Evolutionary conservation across 352 stramenopile species (phyloP).

Genomic region (Thraustochytrium sp.): DNA sequence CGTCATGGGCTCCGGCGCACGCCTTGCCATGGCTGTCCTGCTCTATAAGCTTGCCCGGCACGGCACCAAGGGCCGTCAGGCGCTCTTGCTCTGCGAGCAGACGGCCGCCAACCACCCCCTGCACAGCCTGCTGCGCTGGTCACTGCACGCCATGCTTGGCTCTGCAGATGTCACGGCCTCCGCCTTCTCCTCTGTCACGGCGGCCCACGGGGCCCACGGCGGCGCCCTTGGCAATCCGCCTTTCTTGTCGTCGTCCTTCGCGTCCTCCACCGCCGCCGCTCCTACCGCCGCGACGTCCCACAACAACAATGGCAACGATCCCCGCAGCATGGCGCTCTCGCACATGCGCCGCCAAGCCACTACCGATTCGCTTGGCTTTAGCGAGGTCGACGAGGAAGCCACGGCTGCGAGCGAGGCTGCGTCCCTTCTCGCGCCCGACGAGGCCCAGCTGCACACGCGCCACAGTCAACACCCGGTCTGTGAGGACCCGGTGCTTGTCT

Average conservation of each 20-base stretch:
- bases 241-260: no score
- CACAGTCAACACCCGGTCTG: background rate
- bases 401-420: no score
- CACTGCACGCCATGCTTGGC: background rate
- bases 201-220: no score
- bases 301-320: no score
- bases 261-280: no score
- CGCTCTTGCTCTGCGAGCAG: background rate
- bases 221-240: no score
- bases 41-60: background rate
- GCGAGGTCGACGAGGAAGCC: background rate
- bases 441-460: background rate
- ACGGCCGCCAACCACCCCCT: background rate
- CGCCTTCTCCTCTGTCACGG: background rate
- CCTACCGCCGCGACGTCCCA: no score
- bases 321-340: no score
- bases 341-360: background rate
- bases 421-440: background rate
- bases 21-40: constrained; percentile 6
- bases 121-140: constrained; percentile 20
- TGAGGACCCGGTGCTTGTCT: background rate
- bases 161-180: background rate
- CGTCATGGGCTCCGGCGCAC: background rate
- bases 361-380: background rate
- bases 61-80: background rate